phyloP scores from a whole-genome alignment of 805 yeast species.

The Monosporozyma servazzii region DNA sequence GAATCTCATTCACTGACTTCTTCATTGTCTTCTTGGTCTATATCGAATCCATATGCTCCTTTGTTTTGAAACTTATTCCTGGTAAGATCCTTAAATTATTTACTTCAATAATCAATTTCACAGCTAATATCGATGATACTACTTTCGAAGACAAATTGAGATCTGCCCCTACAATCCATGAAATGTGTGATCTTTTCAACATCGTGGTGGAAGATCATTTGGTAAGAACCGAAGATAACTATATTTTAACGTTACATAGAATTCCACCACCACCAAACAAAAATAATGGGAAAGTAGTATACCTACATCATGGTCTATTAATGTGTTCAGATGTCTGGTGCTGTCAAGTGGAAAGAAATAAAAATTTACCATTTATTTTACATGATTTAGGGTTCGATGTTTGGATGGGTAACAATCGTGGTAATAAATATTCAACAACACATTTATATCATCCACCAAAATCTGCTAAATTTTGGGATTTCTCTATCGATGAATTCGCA shows the following conservation, averaged over 20 bases:
- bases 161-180: slow-evolving; percentile 44
- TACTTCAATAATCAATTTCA: slow-evolving; percentile 23
- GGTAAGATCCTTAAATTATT: slow-evolving; percentile 30
- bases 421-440: slow-evolving; percentile 85
- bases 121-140: slow-evolving; percentile 15
- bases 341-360: slow-evolving; percentile 37
- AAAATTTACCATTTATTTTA: slow-evolving; percentile 64
- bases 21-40: slow-evolving; percentile 41
- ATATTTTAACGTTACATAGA: slow-evolving; percentile 66
- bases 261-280: slow-evolving; percentile 35
- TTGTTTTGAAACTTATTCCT: slow-evolving; percentile 41
- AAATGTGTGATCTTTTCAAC: slow-evolving; percentile 60
- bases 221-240: slow-evolving; percentile 69
- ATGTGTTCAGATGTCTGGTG: slow-evolving; percentile 86
- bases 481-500: slow-evolving; percentile 86
- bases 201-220: slow-evolving; percentile 68
- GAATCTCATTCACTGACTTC: slow-evolving; percentile 43
- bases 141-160: slow-evolving; percentile 15
- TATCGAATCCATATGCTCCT: slow-evolving; percentile 39
- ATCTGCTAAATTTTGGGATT: slow-evolving; percentile 65
- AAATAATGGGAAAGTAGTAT: slow-evolving; percentile 45
- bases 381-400: slow-evolving; percentile 85
- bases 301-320: slow-evolving; percentile 83
- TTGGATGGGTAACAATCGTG: slow-evolving; percentile 88
- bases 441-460: slow-evolving; percentile 43